phyloP scores from a whole-genome alignment of 768 basidiomycete species.

The Trametes cubensis region DNA sequence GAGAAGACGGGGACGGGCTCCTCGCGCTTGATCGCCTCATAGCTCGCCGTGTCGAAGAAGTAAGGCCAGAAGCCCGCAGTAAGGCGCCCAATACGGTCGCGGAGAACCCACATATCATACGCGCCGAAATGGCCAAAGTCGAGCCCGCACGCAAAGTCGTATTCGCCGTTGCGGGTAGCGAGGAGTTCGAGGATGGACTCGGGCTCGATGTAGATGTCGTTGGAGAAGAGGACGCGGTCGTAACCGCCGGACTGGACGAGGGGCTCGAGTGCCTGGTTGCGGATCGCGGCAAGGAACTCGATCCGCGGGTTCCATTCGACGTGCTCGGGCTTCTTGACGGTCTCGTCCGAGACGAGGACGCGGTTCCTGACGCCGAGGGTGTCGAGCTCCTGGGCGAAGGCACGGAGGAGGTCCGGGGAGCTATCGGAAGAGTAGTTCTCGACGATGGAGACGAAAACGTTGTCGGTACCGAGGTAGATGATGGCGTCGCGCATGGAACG shows the following conservation, averaged over 20 bases:
- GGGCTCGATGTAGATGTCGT: conserved; percentile 46
- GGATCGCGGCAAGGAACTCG: conserved; percentile 41
- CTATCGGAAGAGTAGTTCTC: conserved; percentile 42
- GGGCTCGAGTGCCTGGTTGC: conserved; percentile 47
- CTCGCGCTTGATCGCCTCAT: conserved; percentile 39
- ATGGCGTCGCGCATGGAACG: conserved; percentile 39
- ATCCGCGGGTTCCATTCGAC: conserved; percentile 38
- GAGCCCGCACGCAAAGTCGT: conserved; percentile 48
- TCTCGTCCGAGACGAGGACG: conserved; percentile 35
- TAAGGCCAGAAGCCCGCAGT: conserved; percentile 43
- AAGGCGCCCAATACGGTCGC: conserved; percentile 39
- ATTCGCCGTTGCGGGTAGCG: conserved; percentile 40
- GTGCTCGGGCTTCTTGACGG: conserved; percentile 29
- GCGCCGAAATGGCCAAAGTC: conserved; percentile 40
- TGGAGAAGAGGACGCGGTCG: conserved; percentile 45
- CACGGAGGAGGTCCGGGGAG: conserved; percentile 37
- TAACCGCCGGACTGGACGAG: conserved; percentile 40
- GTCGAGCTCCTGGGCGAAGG: conserved; percentile 31
- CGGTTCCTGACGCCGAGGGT: conserved; percentile 33
- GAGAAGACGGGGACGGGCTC: conserved; percentile 47
- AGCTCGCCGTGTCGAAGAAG: conserved; percentile 42
- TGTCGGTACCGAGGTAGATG: conserved; percentile 43
- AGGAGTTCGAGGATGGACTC: conserved; percentile 45
- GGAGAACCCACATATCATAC: conserved; percentile 44
- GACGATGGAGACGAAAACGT: conserved; percentile 46